phyloP scores from a whole-genome alignment of 129 eudicot genomes.

The Chrysanthemum seticuspe region DNA sequence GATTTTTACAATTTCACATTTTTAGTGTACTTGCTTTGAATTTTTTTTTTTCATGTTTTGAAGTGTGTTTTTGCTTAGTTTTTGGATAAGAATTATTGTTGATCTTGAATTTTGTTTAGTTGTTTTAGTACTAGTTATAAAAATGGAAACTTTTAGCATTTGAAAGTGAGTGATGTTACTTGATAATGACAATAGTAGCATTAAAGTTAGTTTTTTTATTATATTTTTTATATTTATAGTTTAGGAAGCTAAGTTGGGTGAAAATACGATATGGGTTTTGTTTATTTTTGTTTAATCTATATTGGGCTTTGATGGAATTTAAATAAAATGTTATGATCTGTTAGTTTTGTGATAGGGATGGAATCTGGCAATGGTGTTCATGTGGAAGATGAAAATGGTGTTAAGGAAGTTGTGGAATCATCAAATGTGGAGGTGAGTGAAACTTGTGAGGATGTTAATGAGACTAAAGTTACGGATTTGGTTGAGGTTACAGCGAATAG shows the following conservation, averaged over 20 bases:
- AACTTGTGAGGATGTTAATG: slow-evolving; percentile 37
- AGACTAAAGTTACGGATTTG: slow-evolving; percentile 28
- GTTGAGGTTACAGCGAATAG: slow-evolving; percentile 23
- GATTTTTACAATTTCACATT: neutral
- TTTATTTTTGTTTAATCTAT: slow-evolving; percentile 3
- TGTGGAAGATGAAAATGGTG: slow-evolving; percentile 45
- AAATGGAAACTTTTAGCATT: neutral
- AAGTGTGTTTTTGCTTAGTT: slow-evolving; percentile 20
- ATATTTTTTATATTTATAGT: slow-evolving; percentile 17
- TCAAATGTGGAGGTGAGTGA: slow-evolving; percentile 32
- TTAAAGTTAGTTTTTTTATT: neutral
- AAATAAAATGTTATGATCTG: slow-evolving; percentile 12
- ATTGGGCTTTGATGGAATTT: slow-evolving; percentile 9
- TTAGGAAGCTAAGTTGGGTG: neutral
- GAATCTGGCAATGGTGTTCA: slow-evolving; percentile 65
- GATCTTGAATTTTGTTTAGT: slow-evolving; percentile 28
- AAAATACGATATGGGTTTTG: slow-evolving; percentile 21
- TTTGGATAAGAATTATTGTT: slow-evolving; percentile 5
- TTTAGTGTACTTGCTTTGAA: slow-evolving; percentile 4
- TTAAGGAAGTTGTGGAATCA: slow-evolving; percentile 33
- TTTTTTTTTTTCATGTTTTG: slow-evolving; percentile 12
- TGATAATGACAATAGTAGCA: too few species aligned
- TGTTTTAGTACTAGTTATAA: neutral
- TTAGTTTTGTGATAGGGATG: slow-evolving; percentile 38
- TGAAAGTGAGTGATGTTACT: slow-evolving; percentile 31